Base-by-base conservation (phyloP, 2,329 filamentous ascomycete species). In the Zelopaecilomyces penicillatus region DNA sequence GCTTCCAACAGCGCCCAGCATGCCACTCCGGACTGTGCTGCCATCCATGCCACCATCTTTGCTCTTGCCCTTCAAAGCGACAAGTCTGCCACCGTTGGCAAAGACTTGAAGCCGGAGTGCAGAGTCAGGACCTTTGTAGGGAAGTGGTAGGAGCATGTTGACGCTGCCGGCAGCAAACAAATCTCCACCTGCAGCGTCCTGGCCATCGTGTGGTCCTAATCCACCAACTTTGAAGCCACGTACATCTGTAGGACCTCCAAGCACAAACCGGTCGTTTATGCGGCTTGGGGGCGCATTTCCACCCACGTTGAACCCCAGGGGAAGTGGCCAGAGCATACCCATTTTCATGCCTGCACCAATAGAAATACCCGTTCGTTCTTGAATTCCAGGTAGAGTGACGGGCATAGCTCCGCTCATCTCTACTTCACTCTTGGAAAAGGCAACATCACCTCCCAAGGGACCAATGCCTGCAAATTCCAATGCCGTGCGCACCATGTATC, bases 171-270 rank as follows among this genome's bases (percentile, higher is more conserved):
- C 93, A 12, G 90, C 87, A 61, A 90, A 97, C 8, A 95, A 69
- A 62, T 98, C 93, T 27, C 93, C 93, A 9, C 93, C 93, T 0
- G 95, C 80, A 1, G 90, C 82, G 65, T 98, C 91, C 12, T 71
- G 64, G 1, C 89, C 87, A 57, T 97, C 91, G 51, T 85, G 84
- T 4, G 93, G 90, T 6, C 93, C 93, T 5, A 98, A 75, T 1
- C 93, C 93, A 19, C 84, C 86, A 26, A 95, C 78, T 47, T 88
- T 83, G 74, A 98, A 98, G 2, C 93, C 93, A 44, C 93, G 86
- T 10, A 98, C 87, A 59, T 95, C 91, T 3, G 89, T 95, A 4
- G 93, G 91, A 0, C 93, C 93, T 37, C 93, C 93, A 30, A 98
- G 85, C 58, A 89, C 82, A 70, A 98, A 98, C 37, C 93, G 87